Evolutionary conservation across 768 basidiomycete species (phyloP), one percentile per base, ranked within the genome.

Genomic region (Collybiopsis confluens): DNA sequence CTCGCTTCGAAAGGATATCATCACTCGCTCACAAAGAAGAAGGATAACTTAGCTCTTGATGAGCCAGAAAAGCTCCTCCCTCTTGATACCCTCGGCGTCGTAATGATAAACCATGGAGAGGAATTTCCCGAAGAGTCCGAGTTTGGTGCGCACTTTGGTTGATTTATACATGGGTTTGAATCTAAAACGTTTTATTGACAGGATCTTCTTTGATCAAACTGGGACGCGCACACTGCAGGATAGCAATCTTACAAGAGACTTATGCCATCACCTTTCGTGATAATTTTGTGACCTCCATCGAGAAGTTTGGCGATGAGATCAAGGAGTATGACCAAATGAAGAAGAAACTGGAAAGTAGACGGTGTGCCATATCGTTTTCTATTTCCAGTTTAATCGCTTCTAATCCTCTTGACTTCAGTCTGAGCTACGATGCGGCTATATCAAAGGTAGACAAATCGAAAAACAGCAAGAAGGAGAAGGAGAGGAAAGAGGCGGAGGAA

Each of bases 101-200:
- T 91, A 43, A 92, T 94, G 92, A 86, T 92, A 53, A 74, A 79
- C 23, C 88, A 92, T 62, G 92, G 92, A 13, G 88, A 90, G 58
- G 82, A 92, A 62, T 85, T 89, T 62, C 81, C 81, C n/a, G 78
- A 81, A 1, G 86, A 89, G 55, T 91, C 89, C 40, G 75, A 78
- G 0, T 90, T 83, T 63, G 89, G 88, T 84, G 55, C 37, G 69
- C 61, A 13, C 42, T 8, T 40, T 38, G 33, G 18, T 35, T 47
- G 40, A 18, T 49, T 13, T 23, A 23, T 21, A 38, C 53, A 27
- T 21, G 18, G 24, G 10, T 3, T 36, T 11, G 21, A 13, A 28
- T 36, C 18, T 28, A 45, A 11, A 54, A 46, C 45, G 16, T 4
- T 30, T 41, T 10, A 28, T 23, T 26, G 5, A 21, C 23, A 91